These are phyloP conservation scores for Elymus sibiricus DNA, from an alignment of 176 grass and related monocot species.

Conservation along the genomic window DNA sequence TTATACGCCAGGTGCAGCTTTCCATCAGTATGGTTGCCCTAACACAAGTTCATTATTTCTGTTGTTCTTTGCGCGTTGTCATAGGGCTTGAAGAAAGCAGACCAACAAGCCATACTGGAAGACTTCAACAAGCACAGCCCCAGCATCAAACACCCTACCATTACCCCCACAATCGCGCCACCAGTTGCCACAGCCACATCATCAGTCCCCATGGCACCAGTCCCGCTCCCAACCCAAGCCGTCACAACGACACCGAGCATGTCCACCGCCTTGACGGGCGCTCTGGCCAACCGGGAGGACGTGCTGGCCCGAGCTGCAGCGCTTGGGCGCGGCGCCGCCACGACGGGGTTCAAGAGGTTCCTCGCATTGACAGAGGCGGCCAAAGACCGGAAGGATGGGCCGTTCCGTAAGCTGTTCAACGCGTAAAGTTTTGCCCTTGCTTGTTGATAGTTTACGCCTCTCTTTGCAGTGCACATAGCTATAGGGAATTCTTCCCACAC, in stretches of 20 bases:
- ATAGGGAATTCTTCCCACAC: constrained; percentile 46
- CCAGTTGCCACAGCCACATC: constrained; percentile 25
- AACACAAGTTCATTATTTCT: background rate
- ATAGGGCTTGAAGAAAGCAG: constrained; percentile 97
- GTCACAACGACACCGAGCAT: constrained; percentile 40
- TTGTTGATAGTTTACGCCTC: constrained; percentile 27
- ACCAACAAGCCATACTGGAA: constrained; percentile 89
- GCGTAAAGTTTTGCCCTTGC: constrained; percentile 27
- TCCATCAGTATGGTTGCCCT: background rate
- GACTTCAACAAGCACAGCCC: constrained; percentile 91
- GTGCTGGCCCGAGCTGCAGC: constrained; percentile 91
- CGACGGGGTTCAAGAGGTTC: constrained; percentile 97
- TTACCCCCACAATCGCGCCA: constrained; percentile 41
- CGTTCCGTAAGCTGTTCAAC: constrained; percentile 95
- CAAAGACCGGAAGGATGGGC: constrained; percentile 94
- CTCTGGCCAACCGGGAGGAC: constrained; percentile 78
- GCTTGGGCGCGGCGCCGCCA: constrained; percentile 83
- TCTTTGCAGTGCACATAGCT: constrained; percentile 49
- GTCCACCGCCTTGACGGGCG: constrained; percentile 30
- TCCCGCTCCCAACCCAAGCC: constrained; percentile 20
- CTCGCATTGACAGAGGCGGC: constrained; percentile 93
- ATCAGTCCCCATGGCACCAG: constrained; percentile 31
- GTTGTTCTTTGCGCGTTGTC: background rate
- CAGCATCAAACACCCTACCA: constrained; percentile 61
- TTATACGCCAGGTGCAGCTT: background rate